A percentile compares a stretch with the other conserved stretches of the same genome.
These are phyloP conservation scores for Lagenaria siceraria DNA, from an alignment of 306 rosid genomes.

Conservation along the genomic window DNA sequence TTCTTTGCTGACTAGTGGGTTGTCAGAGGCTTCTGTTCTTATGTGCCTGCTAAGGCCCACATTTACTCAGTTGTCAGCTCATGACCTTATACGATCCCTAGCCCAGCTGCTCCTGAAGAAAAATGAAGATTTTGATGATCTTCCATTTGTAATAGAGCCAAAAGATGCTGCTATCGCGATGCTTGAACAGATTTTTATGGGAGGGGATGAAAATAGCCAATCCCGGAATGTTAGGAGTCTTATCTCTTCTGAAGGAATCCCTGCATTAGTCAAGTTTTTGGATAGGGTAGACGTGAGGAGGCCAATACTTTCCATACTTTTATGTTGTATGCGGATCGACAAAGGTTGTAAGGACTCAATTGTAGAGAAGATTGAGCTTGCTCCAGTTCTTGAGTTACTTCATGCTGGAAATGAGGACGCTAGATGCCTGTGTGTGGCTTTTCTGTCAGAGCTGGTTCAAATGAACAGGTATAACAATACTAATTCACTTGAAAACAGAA, in stretches of 20 bases:
- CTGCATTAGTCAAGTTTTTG: slow-evolving; percentile 45
- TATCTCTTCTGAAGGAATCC: slow-evolving; percentile 64
- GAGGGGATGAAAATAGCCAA: slow-evolving; percentile 71
- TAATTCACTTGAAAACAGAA: background rate
- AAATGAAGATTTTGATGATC: slow-evolving; percentile 39
- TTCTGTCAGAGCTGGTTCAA: slow-evolving; percentile 81
- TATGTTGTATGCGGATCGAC: slow-evolving; percentile 82
- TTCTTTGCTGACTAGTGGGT: slow-evolving; percentile 60
- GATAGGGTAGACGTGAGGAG: slow-evolving; percentile 49
- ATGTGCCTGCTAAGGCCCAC: slow-evolving; percentile 65
- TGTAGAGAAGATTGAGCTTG: slow-evolving; percentile 52
- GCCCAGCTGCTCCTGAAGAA: slow-evolving; percentile 40
- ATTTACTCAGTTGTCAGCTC: slow-evolving; percentile 50
- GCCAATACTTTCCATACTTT: slow-evolving; percentile 53
- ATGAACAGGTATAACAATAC: slow-evolving; percentile 37
- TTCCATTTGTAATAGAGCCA: slow-evolving; percentile 56
- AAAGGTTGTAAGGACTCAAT: slow-evolving; percentile 50
- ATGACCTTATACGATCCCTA: slow-evolving; percentile 59
- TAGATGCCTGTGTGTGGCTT: slow-evolving; percentile 55
- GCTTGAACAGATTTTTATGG: slow-evolving; percentile 60
- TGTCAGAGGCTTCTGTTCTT: slow-evolving; percentile 71
- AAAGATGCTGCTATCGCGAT: slow-evolving; percentile 59
- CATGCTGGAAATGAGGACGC: slow-evolving; percentile 64
- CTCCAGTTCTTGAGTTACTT: slow-evolving; percentile 61
- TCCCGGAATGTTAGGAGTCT: slow-evolving; percentile 53